Percentiles rank a stretch among this genome's conserved stretches.
Evolutionary conservation across 768 basidiomycete species (phyloP).

Genomic region (Lentinula guzmanii): DNA sequence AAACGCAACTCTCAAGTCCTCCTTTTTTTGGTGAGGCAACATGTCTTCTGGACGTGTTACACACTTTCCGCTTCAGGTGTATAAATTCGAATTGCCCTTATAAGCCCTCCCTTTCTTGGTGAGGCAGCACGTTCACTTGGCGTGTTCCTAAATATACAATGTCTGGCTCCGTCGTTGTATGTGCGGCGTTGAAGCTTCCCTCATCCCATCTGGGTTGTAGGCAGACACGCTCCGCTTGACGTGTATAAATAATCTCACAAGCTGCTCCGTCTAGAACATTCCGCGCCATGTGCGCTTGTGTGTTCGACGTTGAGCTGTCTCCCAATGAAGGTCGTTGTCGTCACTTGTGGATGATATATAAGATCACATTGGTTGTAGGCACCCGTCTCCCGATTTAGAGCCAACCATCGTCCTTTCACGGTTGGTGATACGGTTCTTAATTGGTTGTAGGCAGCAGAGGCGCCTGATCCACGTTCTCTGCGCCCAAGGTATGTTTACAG

Average conservation of each 20-base stretch:
- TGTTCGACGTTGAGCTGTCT: constrained; percentile 1
- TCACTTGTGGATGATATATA: background rate
- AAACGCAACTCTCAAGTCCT: background rate
- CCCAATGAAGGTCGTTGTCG: background rate
- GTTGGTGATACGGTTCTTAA: background rate
- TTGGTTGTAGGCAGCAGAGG: constrained; percentile 1
- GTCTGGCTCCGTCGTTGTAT: background rate
- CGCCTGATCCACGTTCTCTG: constrained; percentile 4
- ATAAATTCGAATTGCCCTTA: background rate
- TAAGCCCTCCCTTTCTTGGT: background rate
- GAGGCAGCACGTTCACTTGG: constrained; percentile 5
- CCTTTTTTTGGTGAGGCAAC: background rate
- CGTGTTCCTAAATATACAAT: background rate
- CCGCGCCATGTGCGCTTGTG: background rate
- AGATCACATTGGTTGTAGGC: background rate
- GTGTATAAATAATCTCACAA: background rate
- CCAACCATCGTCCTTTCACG: too few species aligned
- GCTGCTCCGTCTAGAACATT: background rate
- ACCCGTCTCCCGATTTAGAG: background rate
- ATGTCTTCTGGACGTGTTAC: background rate
- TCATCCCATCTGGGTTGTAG: background rate
- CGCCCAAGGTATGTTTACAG: background rate
- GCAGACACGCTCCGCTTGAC: constrained; percentile 3
- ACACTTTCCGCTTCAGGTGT: constrained; percentile 3
- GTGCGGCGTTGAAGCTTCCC: background rate